Evolutionary conservation across 2,329 filamentous ascomycete genomes (phyloP).

Genomic region (Knufia petricola): DNA sequence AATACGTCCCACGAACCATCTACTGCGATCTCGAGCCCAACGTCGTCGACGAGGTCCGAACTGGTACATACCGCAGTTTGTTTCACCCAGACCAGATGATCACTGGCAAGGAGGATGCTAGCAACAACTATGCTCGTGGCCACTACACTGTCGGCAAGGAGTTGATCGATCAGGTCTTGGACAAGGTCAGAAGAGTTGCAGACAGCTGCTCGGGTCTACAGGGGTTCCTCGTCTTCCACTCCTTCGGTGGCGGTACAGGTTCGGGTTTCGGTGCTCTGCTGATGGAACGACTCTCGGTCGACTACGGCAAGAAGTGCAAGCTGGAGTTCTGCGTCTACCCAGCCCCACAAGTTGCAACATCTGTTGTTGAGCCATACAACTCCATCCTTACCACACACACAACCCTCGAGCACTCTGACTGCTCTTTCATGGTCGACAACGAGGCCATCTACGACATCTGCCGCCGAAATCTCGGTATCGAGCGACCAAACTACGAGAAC

Average conservation of each 20-base stretch:
- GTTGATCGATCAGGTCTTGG: slow-evolving; percentile 93
- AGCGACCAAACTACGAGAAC: slow-evolving; percentile 97
- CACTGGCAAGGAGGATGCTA: slow-evolving; percentile 99
- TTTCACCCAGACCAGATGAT: slow-evolving; percentile 99
- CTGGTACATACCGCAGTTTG: slow-evolving; percentile 85
- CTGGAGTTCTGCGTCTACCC: slow-evolving; percentile 99
- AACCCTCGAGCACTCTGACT: slow-evolving; percentile 98
- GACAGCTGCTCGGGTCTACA: slow-evolving; percentile 97
- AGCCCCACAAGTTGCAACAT: slow-evolving; percentile 90
- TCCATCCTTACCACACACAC: slow-evolving; percentile 98
- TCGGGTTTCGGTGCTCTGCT: slow-evolving; percentile 97
- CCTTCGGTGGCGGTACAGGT: slow-evolving; percentile 96
- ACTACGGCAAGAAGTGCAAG: slow-evolving; percentile 99
- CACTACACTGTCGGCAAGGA: slow-evolving; percentile 99
- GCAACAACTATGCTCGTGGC: slow-evolving; percentile 99
- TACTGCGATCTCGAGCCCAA: slow-evolving; percentile 99
- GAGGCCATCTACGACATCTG: slow-evolving; percentile 99
- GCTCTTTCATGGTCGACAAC: slow-evolving; percentile 99
- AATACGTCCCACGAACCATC: slow-evolving; percentile 97
- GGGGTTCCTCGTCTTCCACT: slow-evolving; percentile 99
- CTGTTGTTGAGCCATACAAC: slow-evolving; percentile 99
- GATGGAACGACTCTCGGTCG: slow-evolving; percentile 93
- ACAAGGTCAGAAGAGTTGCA: slow-evolving; percentile 95
- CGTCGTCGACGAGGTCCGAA: slow-evolving; percentile 98
- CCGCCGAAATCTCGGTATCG: slow-evolving; percentile 91